Evolutionary conservation across 1,139 yeast genomes (phyloP), one percentile per base, ranked within the genome.

Genomic region (Kodamaea ohmeri): DNA sequence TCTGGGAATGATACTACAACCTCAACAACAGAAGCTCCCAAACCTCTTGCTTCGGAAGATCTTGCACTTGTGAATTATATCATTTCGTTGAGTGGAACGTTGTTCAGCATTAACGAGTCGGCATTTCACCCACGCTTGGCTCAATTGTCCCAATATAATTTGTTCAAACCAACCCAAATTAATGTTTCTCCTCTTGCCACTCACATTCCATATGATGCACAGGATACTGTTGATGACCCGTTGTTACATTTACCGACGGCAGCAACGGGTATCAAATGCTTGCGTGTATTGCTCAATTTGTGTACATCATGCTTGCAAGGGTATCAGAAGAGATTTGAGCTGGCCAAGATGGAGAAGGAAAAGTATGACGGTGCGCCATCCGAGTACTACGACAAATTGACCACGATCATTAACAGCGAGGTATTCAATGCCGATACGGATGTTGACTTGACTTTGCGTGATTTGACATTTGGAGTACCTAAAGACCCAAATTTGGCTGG

Each of bases 51-150:
- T 6, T 15, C 22, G 4, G 32, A 36, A 6, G 22, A 30, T 8
- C 25, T 38, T 25, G 63, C 67, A 4, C 48, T 69, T 34, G 49
- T 69, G 25, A 72, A 69, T 39, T 69, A 67, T 47, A 52, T 70
- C 25, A 56, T 63, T 1, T 51, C 72, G 6, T 48, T 76, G 18
- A 47, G 66, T 1, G 79, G 81, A 0, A 64, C 65, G 20, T 47
- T 71, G 2, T 69, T 78, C 51, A 68, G 78, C 35, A 68, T 77
- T 33, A 73, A 71, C 45, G 83, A 77, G 27, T 50, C 49, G n/a
- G 63, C 66, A 2, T 63, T 76, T 41, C 63, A 56, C 42, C 59
- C 66, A 20, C 58, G 75, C 35, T 52, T 78, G n/a, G 73, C 64
- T 22, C 51, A 65, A 3, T 51, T 78, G 28, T 58, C 69, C 26